Evolutionary conservation across 2,329 filamentous ascomycete genomes (phyloP).

Genomic region (Periconia sp.): DNA sequence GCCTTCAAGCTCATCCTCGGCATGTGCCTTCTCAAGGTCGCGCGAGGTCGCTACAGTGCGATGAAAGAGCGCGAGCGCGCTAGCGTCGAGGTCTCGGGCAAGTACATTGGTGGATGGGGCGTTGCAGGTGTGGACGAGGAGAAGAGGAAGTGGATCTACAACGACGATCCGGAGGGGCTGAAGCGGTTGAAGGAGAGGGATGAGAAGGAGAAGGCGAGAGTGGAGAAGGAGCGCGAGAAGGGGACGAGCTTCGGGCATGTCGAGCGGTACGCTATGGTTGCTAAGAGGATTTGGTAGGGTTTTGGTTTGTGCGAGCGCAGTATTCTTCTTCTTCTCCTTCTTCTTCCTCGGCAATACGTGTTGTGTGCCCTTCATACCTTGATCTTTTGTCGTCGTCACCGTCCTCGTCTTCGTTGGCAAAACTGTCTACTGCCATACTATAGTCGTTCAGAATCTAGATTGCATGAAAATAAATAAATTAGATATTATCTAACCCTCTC

Average conservation of each 20-base stretch:
- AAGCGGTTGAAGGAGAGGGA: constrained; percentile 62
- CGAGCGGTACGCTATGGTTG: constrained; percentile 88
- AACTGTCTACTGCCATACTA: too few species aligned
- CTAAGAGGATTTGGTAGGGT: constrained; percentile 88
- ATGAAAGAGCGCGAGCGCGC: constrained; percentile 72
- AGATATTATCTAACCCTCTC: too few species aligned
- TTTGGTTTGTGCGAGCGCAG: not conserved
- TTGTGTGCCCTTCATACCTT: too few species aligned
- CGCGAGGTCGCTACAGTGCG: constrained; percentile 73
- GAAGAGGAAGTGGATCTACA: constrained; percentile 80
- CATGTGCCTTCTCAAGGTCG: constrained; percentile 80
- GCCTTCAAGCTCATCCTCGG: constrained; percentile 81
- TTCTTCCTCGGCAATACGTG: too few species aligned
- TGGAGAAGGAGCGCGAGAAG: constrained; percentile 53
- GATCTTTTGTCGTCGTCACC: too few species aligned
- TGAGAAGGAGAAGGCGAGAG: constrained; percentile 64
- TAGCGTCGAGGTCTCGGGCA: constrained; percentile 67
- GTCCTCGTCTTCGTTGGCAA: too few species aligned
- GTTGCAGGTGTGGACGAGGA: constrained; percentile 89
- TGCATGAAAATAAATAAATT: too few species aligned
- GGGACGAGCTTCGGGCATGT: constrained; percentile 66
- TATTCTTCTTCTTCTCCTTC: too few species aligned
- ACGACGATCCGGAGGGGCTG: constrained; percentile 75
- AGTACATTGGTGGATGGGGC: constrained; percentile 78
- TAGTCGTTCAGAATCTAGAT: too few species aligned